Conservation (phyloP, 805 yeast genomes). For the Candida railenensis region DNA sequence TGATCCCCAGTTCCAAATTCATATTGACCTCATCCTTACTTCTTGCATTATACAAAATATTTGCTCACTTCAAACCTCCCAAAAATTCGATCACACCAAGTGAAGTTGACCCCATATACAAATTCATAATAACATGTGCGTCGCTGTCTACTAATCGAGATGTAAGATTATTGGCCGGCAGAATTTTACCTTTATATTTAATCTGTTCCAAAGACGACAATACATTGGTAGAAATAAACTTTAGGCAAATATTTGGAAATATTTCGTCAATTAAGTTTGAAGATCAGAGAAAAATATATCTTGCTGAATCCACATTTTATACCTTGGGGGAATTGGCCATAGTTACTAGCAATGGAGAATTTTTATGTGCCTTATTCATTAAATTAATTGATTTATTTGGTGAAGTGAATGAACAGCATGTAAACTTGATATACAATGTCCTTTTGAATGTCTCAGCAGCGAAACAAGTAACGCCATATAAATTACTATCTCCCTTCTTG, state of each 20-base stretch:
- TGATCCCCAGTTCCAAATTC: background rate
- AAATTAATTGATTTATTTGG: conserved; percentile 67
- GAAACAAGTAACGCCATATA: conserved; percentile 68
- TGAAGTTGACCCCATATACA: conserved; percentile 31
- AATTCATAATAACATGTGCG: conserved; percentile 40
- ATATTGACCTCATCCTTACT: conserved; percentile 36
- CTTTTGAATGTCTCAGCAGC: conserved; percentile 57
- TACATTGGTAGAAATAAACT: conserved; percentile 42
- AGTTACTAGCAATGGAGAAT: conserved; percentile 58
- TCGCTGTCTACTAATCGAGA: conserved; percentile 47
- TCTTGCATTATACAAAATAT: conserved; percentile 48
- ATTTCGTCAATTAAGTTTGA: conserved; percentile 43
- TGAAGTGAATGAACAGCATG: conserved; percentile 61
- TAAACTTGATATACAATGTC: conserved; percentile 67
- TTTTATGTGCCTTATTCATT: conserved; percentile 62
- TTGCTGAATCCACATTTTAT: conserved; percentile 58
- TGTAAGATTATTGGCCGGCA: conserved; percentile 51
- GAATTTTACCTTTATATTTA: conserved; percentile 55
- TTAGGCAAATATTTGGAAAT: conserved; percentile 43
- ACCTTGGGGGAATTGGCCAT: conserved; percentile 67
- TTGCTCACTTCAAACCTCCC: conserved; percentile 55
- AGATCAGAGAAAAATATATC: conserved; percentile 25
- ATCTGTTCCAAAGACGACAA: conserved; percentile 30
- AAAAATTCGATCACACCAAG: conserved; percentile 9
- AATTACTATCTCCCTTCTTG: conserved; percentile 73